phyloP scores from a whole-genome alignment of 768 basidiomycete species.

The Kwoniella botswanensis region DNA sequence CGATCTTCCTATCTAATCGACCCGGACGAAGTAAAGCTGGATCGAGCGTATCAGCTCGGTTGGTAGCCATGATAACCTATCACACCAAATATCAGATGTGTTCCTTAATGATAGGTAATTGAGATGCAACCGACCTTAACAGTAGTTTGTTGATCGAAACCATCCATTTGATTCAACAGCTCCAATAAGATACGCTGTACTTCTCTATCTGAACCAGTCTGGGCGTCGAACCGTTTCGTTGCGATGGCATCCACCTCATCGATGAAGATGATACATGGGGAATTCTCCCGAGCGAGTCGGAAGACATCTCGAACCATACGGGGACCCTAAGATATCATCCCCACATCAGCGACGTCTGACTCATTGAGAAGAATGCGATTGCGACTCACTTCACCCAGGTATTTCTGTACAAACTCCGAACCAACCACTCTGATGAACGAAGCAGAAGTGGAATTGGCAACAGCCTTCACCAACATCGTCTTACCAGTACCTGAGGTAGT shows the following conservation, averaged over 20 bases:
- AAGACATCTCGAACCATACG: conserved; percentile 99
- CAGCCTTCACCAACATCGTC: conserved; percentile 99
- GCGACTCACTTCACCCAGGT: conserved; percentile 82
- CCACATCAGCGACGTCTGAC: background rate
- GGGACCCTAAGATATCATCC: conserved; percentile 66
- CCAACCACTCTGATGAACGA: conserved; percentile 98
- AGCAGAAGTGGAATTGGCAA: conserved; percentile 95
- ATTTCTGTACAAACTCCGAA: conserved; percentile 99
- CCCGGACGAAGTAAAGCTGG: conserved; percentile 96
- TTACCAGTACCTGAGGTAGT: conserved; percentile 81
- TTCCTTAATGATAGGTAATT: background rate
- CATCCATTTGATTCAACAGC: conserved; percentile 98
- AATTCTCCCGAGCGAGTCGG: conserved; percentile 93
- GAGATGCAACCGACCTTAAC: conserved; percentile 73
- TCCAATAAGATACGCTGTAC: conserved; percentile 98
- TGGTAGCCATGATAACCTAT: conserved; percentile 99
- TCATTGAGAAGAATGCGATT: too few species aligned
- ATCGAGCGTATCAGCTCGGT: conserved; percentile 96
- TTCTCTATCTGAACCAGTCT: conserved; percentile 97
- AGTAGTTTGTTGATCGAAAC: conserved; percentile 97
- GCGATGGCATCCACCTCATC: conserved; percentile 94
- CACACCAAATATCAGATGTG: conserved; percentile 9
- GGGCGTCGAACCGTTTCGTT: conserved; percentile 98
- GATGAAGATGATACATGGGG: conserved; percentile 98
- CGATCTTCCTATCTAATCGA: conserved; percentile 96